Conservation (phyloP, 2,329 filamentous ascomycete genomes). For the Penicillium sclerotigenum region DNA sequence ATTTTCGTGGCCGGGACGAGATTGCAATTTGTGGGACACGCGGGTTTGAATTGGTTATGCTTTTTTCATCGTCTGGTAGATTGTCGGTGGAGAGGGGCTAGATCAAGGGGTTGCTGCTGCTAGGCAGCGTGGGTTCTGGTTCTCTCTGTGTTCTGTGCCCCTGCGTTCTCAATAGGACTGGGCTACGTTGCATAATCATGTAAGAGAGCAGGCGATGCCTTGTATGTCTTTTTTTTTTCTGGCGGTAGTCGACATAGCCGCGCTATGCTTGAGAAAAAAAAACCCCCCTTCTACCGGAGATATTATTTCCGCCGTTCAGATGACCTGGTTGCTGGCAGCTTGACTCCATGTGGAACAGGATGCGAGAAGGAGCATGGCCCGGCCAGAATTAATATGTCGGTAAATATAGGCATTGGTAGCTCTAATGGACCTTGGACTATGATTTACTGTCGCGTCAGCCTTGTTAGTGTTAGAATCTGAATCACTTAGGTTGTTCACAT, state of each 20-base stretch:
- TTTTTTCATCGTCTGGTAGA: not conserved
- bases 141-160: not conserved
- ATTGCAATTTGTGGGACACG: slow-evolving; percentile 19
- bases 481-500: slow-evolving; percentile 15
- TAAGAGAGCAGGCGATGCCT: not conserved
- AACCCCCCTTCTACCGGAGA: not conserved
- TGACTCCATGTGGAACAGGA: slow-evolving; percentile 10
- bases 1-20: slow-evolving; percentile 9
- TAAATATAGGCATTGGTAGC: not conserved
- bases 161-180: slow-evolving; percentile 8
- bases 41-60: not conserved
- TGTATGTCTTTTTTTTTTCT: not conserved
- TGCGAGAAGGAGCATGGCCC: slow-evolving; percentile 2
- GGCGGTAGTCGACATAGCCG: slow-evolving; percentile 16
- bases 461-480: slow-evolving; percentile 7
- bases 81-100: not conserved
- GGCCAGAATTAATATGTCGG: not conserved
- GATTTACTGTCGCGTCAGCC: slow-evolving; percentile 5
- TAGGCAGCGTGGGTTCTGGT: not conserved
- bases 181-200: not conserved
- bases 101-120: not conserved
- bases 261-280: slow-evolving; percentile 8
- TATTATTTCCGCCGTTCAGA: slow-evolving; percentile 16
- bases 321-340: slow-evolving; percentile 16
- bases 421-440: not conserved